Percentiles rank a stretch among this genome's conserved stretches.
Conservation (phyloP, 2,329 filamentous ascomycete genomes). For the Xylariaceae sp. region DNA sequence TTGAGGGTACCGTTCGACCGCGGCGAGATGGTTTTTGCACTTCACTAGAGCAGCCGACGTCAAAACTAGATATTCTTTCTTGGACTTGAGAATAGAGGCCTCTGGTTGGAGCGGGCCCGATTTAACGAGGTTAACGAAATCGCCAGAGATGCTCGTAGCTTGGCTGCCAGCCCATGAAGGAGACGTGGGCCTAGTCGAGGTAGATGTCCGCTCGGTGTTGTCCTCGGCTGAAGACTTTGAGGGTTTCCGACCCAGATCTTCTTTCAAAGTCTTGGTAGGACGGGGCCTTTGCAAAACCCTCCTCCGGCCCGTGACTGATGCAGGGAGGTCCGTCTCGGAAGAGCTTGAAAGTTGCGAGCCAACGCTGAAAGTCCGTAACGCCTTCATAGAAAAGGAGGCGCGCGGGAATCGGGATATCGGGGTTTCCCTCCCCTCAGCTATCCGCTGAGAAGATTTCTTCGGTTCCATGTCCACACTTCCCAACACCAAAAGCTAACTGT, state of each 20-base stretch:
- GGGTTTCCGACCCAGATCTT: slow-evolving; percentile 33
- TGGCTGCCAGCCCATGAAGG: slow-evolving; percentile 34
- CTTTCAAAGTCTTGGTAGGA: slow-evolving; percentile 26
- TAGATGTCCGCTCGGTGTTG: slow-evolving; percentile 30
- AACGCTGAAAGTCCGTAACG: slow-evolving; percentile 37
- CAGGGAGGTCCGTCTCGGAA: slow-evolving; percentile 31
- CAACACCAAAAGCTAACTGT: slow-evolving; percentile 4
- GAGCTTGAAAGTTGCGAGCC: slow-evolving; percentile 36
- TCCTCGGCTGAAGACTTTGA: slow-evolving; percentile 37
- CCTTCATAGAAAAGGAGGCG: slow-evolving; percentile 37
- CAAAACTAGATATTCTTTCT: slow-evolving; percentile 55
- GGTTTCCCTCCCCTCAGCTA: slow-evolving; percentile 25
- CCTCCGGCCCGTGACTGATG: slow-evolving; percentile 21
- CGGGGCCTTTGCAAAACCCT: slow-evolving; percentile 32
- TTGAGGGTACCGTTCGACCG: slow-evolving; percentile 51
- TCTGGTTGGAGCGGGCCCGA: slow-evolving; percentile 54
- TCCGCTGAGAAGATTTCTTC: slow-evolving; percentile 25
- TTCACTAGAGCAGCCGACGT: slow-evolving; percentile 55
- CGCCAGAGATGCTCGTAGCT: slow-evolving; percentile 35
- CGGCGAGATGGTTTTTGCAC: slow-evolving; percentile 52
- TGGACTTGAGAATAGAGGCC: slow-evolving; percentile 51
- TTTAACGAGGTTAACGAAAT: slow-evolving; percentile 40
- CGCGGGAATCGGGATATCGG: slow-evolving; percentile 30
- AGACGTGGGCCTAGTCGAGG: slow-evolving; percentile 37
- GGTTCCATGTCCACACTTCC: slow-evolving; percentile 30